These are phyloP conservation scores for Coccinonectria pachysandricola DNA, from an alignment of 2,329 filamentous ascomycete species.

Conservation along the genomic window DNA sequence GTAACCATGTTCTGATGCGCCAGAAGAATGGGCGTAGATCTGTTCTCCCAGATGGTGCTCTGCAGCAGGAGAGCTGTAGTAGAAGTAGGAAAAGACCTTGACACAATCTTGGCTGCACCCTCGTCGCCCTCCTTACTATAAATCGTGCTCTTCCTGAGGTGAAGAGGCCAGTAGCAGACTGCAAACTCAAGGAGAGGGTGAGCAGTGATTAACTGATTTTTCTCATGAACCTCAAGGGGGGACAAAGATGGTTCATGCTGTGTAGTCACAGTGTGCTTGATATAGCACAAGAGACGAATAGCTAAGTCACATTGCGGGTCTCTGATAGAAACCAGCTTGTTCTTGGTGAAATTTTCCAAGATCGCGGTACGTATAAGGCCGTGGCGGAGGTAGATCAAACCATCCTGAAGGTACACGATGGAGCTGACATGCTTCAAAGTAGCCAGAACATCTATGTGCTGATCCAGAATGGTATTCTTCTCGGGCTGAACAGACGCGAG, in stretches of 20 bases:
- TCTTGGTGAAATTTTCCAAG: conserved; percentile 16
- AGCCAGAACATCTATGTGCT: conserved; percentile 14
- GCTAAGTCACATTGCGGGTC: neutral
- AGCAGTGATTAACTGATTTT: conserved; percentile 12
- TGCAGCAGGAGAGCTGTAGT: neutral
- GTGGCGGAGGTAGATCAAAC: conserved; percentile 25
- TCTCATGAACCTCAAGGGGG: conserved; percentile 11
- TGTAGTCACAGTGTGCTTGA: neutral
- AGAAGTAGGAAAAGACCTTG: neutral
- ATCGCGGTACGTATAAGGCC: conserved; percentile 21
- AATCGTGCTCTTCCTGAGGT: conserved; percentile 4
- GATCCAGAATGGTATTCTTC: neutral
- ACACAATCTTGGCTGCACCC: neutral
- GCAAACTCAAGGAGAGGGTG: conserved; percentile 15
- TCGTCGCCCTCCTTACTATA: conserved; percentile 1
- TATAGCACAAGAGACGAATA: neutral
- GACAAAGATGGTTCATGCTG: neutral
- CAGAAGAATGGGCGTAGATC: conserved; percentile 21
- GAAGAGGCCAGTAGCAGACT: conserved; percentile 11
- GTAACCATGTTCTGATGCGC: conserved; percentile 18
- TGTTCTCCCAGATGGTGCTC: conserved; percentile 11
- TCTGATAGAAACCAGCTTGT: neutral
- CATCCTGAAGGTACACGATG: conserved; percentile 24
- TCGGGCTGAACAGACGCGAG: conserved; percentile 15
- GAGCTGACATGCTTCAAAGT: conserved; percentile 21